These are phyloP conservation scores for Trapa bicornis DNA, from an alignment of 345 rosid genomes.

Conservation along the genomic window DNA sequence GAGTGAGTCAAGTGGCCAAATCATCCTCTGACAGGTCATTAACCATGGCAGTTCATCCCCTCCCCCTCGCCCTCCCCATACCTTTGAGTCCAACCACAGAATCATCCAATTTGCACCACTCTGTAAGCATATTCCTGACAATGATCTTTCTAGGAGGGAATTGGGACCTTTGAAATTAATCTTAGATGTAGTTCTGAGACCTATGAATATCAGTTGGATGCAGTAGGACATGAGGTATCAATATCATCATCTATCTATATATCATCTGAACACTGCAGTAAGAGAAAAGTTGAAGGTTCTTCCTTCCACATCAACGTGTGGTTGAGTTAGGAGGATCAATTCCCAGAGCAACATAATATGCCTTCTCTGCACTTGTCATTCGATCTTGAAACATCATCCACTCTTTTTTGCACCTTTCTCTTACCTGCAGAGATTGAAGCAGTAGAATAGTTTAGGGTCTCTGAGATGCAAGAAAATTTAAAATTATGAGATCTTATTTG, in stretches of 20 bases:
- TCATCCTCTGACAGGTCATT: too few relatives aligned
- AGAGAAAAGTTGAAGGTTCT: too few relatives aligned
- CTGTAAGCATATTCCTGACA: too few relatives aligned
- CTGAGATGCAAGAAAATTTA: background rate
- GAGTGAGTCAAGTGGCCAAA: too few relatives aligned
- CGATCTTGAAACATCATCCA: slow-evolving; percentile 76
- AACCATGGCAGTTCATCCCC: too few relatives aligned
- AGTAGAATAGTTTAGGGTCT: too few relatives aligned
- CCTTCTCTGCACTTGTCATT: slow-evolving; percentile 44
- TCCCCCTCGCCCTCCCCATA: too few relatives aligned
- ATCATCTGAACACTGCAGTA: too few relatives aligned
- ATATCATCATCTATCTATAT: background rate
- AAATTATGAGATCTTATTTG: too few relatives aligned
- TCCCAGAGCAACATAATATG: slow-evolving; percentile 34
- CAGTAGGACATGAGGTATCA: background rate
- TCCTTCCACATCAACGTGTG: background rate
- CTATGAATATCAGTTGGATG: background rate
- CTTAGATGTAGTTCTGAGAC: background rate
- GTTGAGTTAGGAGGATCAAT: slow-evolving; percentile 18
- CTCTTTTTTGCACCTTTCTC: slow-evolving; percentile 72
- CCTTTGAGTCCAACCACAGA: too few relatives aligned
- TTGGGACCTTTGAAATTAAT: background rate
- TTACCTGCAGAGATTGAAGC: slow-evolving; percentile 36
- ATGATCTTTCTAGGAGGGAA: background rate
- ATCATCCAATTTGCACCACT: too few relatives aligned